A percentile compares a stretch with the other conserved stretches of the same genome.
These are phyloP conservation scores for Fusarium clavum DNA, from an alignment of 2,329 filamentous ascomycete species.

Conservation along the genomic window DNA sequence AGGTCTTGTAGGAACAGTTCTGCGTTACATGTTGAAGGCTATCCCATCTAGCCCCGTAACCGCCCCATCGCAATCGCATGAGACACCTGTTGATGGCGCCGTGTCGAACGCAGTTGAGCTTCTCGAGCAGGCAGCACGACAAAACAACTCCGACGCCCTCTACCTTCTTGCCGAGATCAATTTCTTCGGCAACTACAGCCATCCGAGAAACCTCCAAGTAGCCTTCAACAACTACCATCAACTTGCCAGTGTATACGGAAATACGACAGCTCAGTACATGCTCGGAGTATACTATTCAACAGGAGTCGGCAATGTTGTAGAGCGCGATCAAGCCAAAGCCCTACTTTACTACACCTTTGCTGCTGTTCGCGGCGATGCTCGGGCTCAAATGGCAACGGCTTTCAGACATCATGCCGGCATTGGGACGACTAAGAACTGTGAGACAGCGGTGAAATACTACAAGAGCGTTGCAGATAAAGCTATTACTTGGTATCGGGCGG, in stretches of 20 bases:
- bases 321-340: slow-evolving; percentile 89
- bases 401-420: slow-evolving; percentile 89
- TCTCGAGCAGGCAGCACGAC: slow-evolving; percentile 63
- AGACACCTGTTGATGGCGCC: slow-evolving; percentile 54
- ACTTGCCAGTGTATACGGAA: slow-evolving; percentile 81
- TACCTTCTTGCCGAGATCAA: slow-evolving; percentile 93
- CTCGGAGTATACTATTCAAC: slow-evolving; percentile 95
- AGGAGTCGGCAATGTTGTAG: slow-evolving; percentile 83
- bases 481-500: slow-evolving; percentile 86
- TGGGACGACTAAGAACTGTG: slow-evolving; percentile 86
- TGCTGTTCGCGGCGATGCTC: slow-evolving; percentile 82
- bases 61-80: slow-evolving; percentile 56
- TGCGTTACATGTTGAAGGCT: slow-evolving; percentile 60
- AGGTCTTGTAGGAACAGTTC: slow-evolving; percentile 56
- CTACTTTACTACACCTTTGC: slow-evolving; percentile 96
- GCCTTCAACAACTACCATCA: slow-evolving; percentile 86
- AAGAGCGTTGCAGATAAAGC: slow-evolving; percentile 94
- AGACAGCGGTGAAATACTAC: slow-evolving; percentile 87
- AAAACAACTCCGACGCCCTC: slow-evolving; percentile 83
- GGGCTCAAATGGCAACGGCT: slow-evolving; percentile 93
- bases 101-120: slow-evolving; percentile 64
- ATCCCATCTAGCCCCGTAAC: slow-evolving; percentile 63
- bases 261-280: slow-evolving; percentile 96
- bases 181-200: slow-evolving; percentile 93
- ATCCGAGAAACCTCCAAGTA: slow-evolving; percentile 82